Evolutionary conservation across 352 stramenopile genomes (phyloP).

Genomic region (Phytophthora lateralis): DNA sequence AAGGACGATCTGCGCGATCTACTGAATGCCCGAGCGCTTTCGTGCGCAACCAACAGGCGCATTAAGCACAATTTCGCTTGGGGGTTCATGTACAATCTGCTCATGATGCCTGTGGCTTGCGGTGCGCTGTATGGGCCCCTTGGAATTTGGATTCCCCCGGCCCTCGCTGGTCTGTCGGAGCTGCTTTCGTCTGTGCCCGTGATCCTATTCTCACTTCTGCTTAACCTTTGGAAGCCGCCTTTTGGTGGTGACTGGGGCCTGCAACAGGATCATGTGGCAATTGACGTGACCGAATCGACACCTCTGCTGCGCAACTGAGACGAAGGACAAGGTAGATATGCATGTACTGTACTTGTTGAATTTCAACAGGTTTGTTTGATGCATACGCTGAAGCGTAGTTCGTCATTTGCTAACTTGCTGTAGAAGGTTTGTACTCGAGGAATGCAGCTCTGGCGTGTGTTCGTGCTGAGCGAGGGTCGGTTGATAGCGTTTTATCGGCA

Average conservation of each 20-base stretch:
- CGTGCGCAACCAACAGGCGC: constrained; percentile 59
- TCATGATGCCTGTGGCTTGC: constrained; percentile 79
- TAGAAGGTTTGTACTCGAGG: constrained; percentile 33
- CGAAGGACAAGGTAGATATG: constrained; percentile 21
- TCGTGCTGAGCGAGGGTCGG: constrained; percentile 8
- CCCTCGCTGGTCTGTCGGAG: constrained; percentile 73
- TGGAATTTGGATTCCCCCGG: constrained; percentile 66
- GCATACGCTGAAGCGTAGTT: constrained; percentile 3
- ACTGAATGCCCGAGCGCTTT: constrained; percentile 68
- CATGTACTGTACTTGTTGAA: constrained; percentile 7
- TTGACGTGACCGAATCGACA: constrained; percentile 51
- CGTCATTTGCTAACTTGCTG: constrained; percentile 7
- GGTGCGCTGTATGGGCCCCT: constrained; percentile 67
- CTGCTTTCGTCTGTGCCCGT: constrained; percentile 79
- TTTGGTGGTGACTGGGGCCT: constrained; percentile 34
- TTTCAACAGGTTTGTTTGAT: constrained; percentile 28
- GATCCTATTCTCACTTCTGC: constrained; percentile 75
- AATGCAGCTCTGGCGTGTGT: constrained; percentile 36
- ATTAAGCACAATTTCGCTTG: constrained; percentile 83
- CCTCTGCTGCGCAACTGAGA: constrained; percentile 38
- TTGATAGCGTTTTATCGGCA: constrained; percentile 12
- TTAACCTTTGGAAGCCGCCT: constrained; percentile 68
- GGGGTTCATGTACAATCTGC: constrained; percentile 74
- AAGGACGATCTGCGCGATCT: constrained; percentile 75
- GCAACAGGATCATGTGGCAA: constrained; percentile 28